phyloP scores from a whole-genome alignment of 495 filamentous ascomycete genomes.

The Cercophora scortea region DNA sequence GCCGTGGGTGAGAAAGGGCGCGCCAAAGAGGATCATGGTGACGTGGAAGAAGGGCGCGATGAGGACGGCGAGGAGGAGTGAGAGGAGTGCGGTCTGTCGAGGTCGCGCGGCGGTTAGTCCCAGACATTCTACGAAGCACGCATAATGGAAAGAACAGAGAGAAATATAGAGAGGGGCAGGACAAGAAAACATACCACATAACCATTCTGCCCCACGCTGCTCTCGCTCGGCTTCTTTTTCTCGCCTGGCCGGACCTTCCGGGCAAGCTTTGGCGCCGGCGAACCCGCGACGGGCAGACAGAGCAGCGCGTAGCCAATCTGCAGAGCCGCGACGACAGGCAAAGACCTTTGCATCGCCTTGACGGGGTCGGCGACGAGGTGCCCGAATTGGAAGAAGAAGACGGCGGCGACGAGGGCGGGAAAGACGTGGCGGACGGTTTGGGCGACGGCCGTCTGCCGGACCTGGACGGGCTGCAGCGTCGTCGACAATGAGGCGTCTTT shows the following conservation, averaged over 20 bases:
- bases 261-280: slow-evolving; percentile 12
- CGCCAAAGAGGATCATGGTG: slow-evolving; percentile 78
- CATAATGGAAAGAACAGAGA: neutral
- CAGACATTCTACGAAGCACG: too few relatives aligned
- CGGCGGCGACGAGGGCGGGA: slow-evolving; percentile 53
- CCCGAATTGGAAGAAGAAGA: slow-evolving; percentile 55
- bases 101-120: neutral
- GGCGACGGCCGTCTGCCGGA: slow-evolving; percentile 21
- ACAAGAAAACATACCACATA: slow-evolving; percentile 24
- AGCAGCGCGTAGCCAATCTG: slow-evolving; percentile 62
- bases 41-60: slow-evolving; percentile 54
- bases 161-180: neutral
- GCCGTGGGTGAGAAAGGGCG: slow-evolving; percentile 78
- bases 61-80: slow-evolving; percentile 49
- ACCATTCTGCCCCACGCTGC: slow-evolving; percentile 18
- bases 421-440: slow-evolving; percentile 20
- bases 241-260: slow-evolving; percentile 32
- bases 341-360: slow-evolving; percentile 47
- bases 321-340: slow-evolving; percentile 55
- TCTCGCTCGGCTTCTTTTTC: slow-evolving; percentile 27
- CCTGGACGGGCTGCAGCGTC: slow-evolving; percentile 24
- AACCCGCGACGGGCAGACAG: slow-evolving; percentile 64
- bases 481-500: neutral
- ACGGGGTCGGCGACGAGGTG: slow-evolving; percentile 65
- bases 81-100: slow-evolving; percentile 51